Evolutionary conservation across 176 grass and related monocot genomes (phyloP), one percentile per base, ranked within the genome.

Genomic region (Aechmea fasciata): DNA sequence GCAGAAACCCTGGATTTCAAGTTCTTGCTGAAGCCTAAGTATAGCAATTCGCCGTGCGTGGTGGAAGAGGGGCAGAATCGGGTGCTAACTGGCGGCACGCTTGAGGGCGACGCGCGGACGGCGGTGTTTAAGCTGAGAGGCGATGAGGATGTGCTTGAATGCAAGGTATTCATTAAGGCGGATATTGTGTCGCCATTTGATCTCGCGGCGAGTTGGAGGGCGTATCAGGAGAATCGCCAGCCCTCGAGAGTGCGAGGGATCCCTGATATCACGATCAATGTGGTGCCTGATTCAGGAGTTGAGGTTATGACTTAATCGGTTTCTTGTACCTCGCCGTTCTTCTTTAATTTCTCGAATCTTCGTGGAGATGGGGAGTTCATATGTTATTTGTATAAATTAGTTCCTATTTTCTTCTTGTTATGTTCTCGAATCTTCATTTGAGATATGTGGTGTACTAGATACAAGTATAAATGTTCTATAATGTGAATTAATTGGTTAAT

Each of bases 1-100:
- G 57, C 69, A 97, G 94, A 90, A 78, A 68, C 79, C 3, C 71
- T 97, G 84, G 87, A 97, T 78, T 92, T 97, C 86, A 97, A 97
- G 74, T 82, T 92, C 52, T 29, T 92, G 33, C 64, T 97, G 33
- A 97, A 84, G 79, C 82, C 57, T 12, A 85, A 85, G 75, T 65
- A 73, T 66, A 52, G 63, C 50, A 78, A 65, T 28, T 83, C 69
- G 48, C 66, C 71, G 24, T 92, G 69, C 80, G 84, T 97, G 57
- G 63, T 87, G 62, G 94, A 97, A 77, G 89, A 97, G 76, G 94
- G 94, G 47, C 86, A 79, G 1, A 82, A 65, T 55, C 79, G 89
- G 19, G 61, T 82, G 33, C 77, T 97, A 12, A 75, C 77, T 17
- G 77, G 82, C 24, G 63, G 78, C 10, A 81, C 57, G 15, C 81